Conservation (phyloP, 202 grass and related monocot species). For the Carex arenaria region DNA sequence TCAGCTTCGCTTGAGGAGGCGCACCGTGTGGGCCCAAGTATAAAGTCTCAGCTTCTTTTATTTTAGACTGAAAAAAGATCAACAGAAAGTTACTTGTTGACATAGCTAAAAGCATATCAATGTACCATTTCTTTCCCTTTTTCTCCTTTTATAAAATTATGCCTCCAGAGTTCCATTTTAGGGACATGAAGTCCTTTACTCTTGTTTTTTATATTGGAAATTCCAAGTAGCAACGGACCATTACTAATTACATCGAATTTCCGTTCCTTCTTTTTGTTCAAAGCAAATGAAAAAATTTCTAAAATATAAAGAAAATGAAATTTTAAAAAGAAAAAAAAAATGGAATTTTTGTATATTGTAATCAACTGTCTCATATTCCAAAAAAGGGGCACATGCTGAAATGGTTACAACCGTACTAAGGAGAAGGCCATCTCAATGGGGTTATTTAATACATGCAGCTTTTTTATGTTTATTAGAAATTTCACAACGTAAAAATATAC, state of each 20-base stretch:
- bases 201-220: neutral
- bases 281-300: neutral
- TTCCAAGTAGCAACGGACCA: neutral
- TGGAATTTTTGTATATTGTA: neutral
- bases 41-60: slow-evolving; percentile 63
- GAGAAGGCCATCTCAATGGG: neutral
- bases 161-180: neutral
- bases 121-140: neutral
- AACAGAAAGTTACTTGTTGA: neutral
- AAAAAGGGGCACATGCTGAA: neutral
- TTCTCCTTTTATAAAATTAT: neutral
- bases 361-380: neutral
- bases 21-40: slow-evolving; percentile 89
- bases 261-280: neutral
- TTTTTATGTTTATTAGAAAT: neutral
- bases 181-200: neutral
- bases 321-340: neutral
- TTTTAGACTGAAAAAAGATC: slow-evolving; percentile 24
- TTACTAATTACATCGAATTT: neutral
- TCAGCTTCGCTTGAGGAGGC: slow-evolving; percentile 58
- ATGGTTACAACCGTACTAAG: neutral
- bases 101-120: neutral
- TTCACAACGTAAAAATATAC: neutral
- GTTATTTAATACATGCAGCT: neutral
- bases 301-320: neutral